These are phyloP conservation scores for Aureobasidium pullulans DNA, from an alignment of 2,329 filamentous ascomycete species.

Conservation along the genomic window DNA sequence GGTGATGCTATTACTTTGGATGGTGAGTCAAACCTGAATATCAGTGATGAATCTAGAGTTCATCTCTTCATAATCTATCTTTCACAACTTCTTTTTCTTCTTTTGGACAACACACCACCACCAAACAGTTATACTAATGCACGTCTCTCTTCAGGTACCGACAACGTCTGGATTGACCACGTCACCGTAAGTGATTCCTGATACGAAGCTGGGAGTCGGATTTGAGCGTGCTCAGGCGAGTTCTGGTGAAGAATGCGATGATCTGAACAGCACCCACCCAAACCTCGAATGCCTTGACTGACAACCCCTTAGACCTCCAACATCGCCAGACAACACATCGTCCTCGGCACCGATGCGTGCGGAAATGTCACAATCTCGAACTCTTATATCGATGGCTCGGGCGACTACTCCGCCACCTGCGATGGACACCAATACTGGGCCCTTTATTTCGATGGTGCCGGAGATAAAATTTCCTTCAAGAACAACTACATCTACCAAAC, in stretches of 20 bases:
- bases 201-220: too few species aligned
- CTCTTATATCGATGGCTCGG: constrained; percentile 50
- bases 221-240: too few species aligned
- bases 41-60: too few species aligned
- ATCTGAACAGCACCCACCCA: too few species aligned
- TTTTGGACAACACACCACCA: too few species aligned
- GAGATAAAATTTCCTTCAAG: constrained; percentile 51
- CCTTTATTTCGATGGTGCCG: constrained; percentile 48
- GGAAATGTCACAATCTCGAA: constrained; percentile 54
- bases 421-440: constrained; percentile 55
- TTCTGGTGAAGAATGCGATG: too few species aligned
- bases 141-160: constrained; percentile 16
- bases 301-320: constrained; percentile 40
- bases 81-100: too few species aligned
- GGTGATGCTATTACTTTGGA: constrained; percentile 33
- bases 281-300: neutral
- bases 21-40: neutral
- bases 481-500: constrained; percentile 55
- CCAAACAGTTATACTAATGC: too few species aligned
- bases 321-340: constrained; percentile 53
- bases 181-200: constrained; percentile 19
- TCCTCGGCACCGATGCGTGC: constrained; percentile 47
- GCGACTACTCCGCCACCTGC: constrained; percentile 49
- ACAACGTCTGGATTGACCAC: constrained; percentile 32
- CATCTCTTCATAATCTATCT: too few species aligned